phyloP scores from a whole-genome alignment of 306 rosid species.

The Styphnolobium japonicum region DNA sequence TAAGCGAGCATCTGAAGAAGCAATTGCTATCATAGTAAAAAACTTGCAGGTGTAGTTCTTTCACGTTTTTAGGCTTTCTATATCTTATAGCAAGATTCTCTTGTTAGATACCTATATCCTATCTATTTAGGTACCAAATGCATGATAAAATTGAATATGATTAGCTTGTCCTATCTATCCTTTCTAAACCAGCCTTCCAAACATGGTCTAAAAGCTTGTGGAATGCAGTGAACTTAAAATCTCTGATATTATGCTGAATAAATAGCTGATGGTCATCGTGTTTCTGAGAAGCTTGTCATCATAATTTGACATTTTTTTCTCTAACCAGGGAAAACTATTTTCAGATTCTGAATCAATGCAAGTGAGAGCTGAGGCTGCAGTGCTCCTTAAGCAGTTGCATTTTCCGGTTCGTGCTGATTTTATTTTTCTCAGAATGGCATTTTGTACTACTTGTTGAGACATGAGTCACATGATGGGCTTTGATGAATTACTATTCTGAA shows the following conservation, averaged over 20 bases:
- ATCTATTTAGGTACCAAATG: background rate
- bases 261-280: background rate
- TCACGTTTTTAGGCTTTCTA: background rate
- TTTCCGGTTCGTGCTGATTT: slow-evolving; percentile 56
- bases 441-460: background rate
- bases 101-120: background rate
- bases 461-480: background rate
- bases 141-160: background rate
- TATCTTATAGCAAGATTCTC: background rate
- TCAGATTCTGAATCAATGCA: slow-evolving; percentile 85
- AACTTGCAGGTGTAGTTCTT: slow-evolving; percentile 64
- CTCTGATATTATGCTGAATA: slow-evolving; percentile 2
- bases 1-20: slow-evolving; percentile 90
- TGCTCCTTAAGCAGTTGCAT: slow-evolving; percentile 81
- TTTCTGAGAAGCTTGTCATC: slow-evolving; percentile 1
- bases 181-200: background rate
- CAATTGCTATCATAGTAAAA: slow-evolving; percentile 61
- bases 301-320: slow-evolving; percentile 26
- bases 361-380: slow-evolving; percentile 94
- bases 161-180: background rate
- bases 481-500: background rate
- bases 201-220: background rate
- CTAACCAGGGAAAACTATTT: slow-evolving; percentile 65
- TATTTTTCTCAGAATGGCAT: background rate
- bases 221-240: slow-evolving; percentile 3